Percentiles rank a stretch among this genome's conserved stretches.
Conservation (phyloP, 208 protist species). For the Leishmania amazonensis region DNA sequence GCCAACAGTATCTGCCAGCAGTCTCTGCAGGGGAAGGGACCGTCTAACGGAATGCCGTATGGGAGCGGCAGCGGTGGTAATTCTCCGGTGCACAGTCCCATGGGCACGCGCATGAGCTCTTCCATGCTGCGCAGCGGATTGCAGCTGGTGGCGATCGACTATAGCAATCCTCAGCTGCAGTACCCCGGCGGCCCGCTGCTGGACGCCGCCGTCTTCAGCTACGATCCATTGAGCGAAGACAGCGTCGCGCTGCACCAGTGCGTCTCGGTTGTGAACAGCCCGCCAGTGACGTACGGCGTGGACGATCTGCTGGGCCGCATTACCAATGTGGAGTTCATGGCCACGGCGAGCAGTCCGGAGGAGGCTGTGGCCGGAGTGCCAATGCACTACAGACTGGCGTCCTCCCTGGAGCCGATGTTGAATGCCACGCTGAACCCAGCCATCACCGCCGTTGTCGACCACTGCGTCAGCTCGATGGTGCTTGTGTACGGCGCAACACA, state of each 20-base stretch:
- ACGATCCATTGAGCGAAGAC: constrained; percentile 48
- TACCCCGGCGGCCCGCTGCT: constrained; percentile 32
- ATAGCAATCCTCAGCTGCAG: constrained; percentile 31
- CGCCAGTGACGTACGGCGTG: constrained; percentile 52
- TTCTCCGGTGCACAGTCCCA: constrained; percentile 23
- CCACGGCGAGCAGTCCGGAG: constrained; percentile 22
- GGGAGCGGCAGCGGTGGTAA: constrained; percentile 14
- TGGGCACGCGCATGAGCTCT: constrained; percentile 26
- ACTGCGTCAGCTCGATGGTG: constrained; percentile 77
- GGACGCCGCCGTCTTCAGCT: constrained; percentile 24
- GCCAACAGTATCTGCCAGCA: constrained; percentile 23
- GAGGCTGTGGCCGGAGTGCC: constrained; percentile 21
- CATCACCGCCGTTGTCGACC: constrained; percentile 71
- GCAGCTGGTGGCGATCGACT: constrained; percentile 40
- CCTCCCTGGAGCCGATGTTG: constrained; percentile 57
- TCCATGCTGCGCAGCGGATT: constrained; percentile 42
- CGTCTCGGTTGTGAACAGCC: constrained; percentile 51
- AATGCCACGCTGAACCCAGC: constrained; percentile 58
- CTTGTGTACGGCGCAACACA: constrained; percentile 87
- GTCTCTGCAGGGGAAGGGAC: constrained; percentile 4
- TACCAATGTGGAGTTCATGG: constrained; percentile 72
- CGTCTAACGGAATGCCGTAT: not conserved
- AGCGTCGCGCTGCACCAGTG: constrained; percentile 45
- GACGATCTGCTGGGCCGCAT: constrained; percentile 59
- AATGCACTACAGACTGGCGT: constrained; percentile 54